Percentiles rank a stretch among this genome's conserved stretches.
Evolutionary conservation across 176 grass and related monocot species (phyloP).

Genomic region (Thalia dealbata): DNA sequence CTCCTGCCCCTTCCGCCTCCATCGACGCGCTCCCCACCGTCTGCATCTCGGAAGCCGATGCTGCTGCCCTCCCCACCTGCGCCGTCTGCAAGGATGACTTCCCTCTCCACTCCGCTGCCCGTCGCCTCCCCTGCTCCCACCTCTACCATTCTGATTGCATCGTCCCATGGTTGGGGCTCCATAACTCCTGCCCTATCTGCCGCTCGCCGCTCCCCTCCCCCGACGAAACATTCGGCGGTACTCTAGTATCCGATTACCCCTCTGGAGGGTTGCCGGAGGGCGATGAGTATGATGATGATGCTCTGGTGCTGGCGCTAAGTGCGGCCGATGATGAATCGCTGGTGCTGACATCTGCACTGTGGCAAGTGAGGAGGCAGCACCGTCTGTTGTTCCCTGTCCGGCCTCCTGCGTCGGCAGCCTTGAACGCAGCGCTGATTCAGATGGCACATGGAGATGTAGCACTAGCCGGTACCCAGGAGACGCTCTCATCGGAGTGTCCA

Average conservation of each 20-base stretch:
- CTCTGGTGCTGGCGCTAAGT: neutral
- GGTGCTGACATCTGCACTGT: constrained; percentile 23
- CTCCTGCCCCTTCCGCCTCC: constrained; percentile 35
- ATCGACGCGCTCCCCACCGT: constrained; percentile 64
- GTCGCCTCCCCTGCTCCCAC: constrained; percentile 66
- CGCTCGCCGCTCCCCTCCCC: constrained; percentile 41
- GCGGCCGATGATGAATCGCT: neutral
- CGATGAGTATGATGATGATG: neutral
- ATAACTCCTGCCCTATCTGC: constrained; percentile 91
- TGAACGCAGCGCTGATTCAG: constrained; percentile 44
- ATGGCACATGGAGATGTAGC: constrained; percentile 43
- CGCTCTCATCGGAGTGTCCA: constrained; percentile 59
- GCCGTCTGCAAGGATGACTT: constrained; percentile 89
- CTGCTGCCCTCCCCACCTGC: constrained; percentile 18
- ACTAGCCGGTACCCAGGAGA: constrained; percentile 53
- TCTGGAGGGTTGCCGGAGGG: constrained; percentile 16
- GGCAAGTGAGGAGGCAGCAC: constrained; percentile 25
- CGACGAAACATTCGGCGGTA: neutral
- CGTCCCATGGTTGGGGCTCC: constrained; percentile 61
- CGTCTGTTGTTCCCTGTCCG: constrained; percentile 1
- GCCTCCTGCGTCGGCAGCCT: neutral
- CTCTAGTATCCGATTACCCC: neutral
- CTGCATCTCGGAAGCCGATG: constrained; percentile 35
- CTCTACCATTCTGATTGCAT: constrained; percentile 79
- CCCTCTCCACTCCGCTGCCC: constrained; percentile 24